Base-by-base conservation (phyloP, 2,329 filamentous ascomycete species). In the Rhexocercosporidium sp. region DNA sequence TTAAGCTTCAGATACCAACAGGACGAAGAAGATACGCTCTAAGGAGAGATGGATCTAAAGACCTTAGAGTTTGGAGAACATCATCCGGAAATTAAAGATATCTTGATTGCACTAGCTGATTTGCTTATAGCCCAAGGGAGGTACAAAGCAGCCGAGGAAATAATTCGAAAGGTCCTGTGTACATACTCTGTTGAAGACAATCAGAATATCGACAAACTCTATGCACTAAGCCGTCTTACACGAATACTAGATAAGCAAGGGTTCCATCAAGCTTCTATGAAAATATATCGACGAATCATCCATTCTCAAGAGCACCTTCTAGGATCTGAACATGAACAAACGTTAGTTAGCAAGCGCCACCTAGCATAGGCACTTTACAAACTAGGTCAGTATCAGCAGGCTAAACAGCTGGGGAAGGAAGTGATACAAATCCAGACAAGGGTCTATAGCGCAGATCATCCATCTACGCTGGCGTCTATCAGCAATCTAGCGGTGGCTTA, bases 351-450 rank as follows among this genome's bases (percentile, higher is more conserved):
- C 27, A 57, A 56, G 27, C 49, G 39, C 51, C 18, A 49, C 1
- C 29, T 61, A 22, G 59, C 59, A 34, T 61, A 16, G 59, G 37
- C 27, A 25, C 31, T 47, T 37, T 49, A 47, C 27, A 0, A 37
- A 1, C 18, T 47, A n/a, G 59, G 59, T 8, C 18, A 25, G n/a
- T 61, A 47, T 8, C 22, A 49, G 29, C 1, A 61, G 44, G 59
- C 59, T 27, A 44, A 61, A 37, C 31, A 25, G 41, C 46, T 61
- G 44, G 59, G 31, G 16, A 47, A 47, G 27, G 41, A 61, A 61
- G 59, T 54, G 25, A 61, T 61, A 47, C 0, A 61, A 14, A 61
- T 47, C 9, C 25, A 22, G 9, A 34, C 46, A 37, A 49, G 44
- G 41, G 27, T 61, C 29, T 25, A 46, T 34, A 44, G 59, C 31